Evolutionary conservation across 257 asterid species (phyloP), one percentile per base, ranked within the genome.

Genomic region (Apocynum venetum): DNA sequence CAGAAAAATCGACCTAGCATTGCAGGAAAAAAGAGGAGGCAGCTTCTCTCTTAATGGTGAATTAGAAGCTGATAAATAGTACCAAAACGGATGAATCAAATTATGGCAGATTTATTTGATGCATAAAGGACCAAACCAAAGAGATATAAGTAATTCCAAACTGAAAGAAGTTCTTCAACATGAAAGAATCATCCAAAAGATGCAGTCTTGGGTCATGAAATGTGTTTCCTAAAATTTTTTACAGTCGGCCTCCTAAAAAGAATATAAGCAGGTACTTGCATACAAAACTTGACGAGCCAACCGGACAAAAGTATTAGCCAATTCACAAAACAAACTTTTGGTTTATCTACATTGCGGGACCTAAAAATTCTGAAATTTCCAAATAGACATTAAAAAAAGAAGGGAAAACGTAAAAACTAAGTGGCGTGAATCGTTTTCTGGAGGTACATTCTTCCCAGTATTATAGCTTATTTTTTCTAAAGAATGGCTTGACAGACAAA

Each of bases 1-100:
- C 99, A 79, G 99, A 95, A 83, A 95, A 95, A 84, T 95, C 99
- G 83, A 95, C 99, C 99, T 95, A 78, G 11, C 80, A 81, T 72
- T 36, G 14, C 72, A 49, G 57, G 75, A 74, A 71, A 72, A 43
- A 11, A 36, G n/a, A 64, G 10, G 19, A 14, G 46, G 70, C 20
- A 38, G 70, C 43, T 64, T 38, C 46, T 36, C 70, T 11, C 8
- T 64, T 36, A 64, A 64, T 64, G 8, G n/a, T 13, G 43, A 64
- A 36, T 36, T 36, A 64, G 8, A 64, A 35, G 69, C 44, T 36
- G 44, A 64, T 64, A 64, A 64, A 36, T 10, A 36, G 25, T 14
- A 38, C 49, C 14, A 56, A 15, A 4, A 25, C 4, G 4, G 25
- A 40, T 4, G 31, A 65, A 20, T 65, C 7, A 38, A 65, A 65